Evolutionary conservation across 805 yeast species (phyloP), one percentile per base, ranked within the genome.

Genomic region (Sugiyamaella boreocaroliniensis): DNA sequence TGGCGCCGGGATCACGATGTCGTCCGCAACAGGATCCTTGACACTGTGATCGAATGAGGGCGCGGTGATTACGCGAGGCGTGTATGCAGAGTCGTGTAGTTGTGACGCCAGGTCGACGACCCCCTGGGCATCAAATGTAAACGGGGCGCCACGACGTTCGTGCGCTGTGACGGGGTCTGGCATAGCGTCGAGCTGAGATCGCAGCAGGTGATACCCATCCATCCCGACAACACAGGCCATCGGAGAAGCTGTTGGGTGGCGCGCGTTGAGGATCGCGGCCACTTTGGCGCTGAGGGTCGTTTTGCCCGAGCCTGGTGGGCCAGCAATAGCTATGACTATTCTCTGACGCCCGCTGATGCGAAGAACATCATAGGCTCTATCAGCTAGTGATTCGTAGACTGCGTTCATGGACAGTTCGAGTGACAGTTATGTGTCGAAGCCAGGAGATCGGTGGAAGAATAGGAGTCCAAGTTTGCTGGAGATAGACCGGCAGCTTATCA

Each of bases 221-320:
- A 84, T 83, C 9, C 86, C 83, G 1, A 85, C 68, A n/a, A 55
- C 65, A 16, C 45, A 55, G 0, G 68, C 61, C 6, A 53, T 49
- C 2, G 51, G 55, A 22, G 14, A 2, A 19, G 15, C 29, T 52
- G 55, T 29, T 55, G 46, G 43, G 29, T 46, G 41, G 20, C 53
- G 47, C 20, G 58, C 51, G 57, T 73, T 78, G n/a, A 82, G 60
- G 5, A 58, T 58, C 4, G 66, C 63, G 34, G 76, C 76, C 5
- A 88, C 68, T 4, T 66, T 51, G 40, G 63, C 62, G 1, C 90
- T 82, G 37, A 82, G 62, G 0, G 95, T 85, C 2, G 90, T 77
- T 65, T 88, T 88, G 0, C 96, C 96, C 0, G 90, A 80, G 5
- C 96, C 96, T 1, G 96, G 96, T 0, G 82, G 75, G 0, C 96